phyloP scores from a whole-genome alignment of 2,329 filamentous ascomycete genomes.

The Paramyrothecium roridum region DNA sequence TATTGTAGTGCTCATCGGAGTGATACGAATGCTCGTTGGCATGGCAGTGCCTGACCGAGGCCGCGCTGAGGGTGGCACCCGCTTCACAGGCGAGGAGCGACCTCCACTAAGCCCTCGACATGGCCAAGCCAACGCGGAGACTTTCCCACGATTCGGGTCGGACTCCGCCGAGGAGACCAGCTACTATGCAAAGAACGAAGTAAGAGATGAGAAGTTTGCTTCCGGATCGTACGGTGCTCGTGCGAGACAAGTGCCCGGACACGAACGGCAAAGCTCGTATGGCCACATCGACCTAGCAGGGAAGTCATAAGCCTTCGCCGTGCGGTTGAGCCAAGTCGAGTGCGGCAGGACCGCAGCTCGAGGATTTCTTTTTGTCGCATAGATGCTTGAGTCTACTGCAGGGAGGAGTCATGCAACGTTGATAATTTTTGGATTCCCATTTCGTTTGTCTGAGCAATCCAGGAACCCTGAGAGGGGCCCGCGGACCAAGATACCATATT shows the following conservation, averaged over 20 bases:
- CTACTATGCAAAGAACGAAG: constrained; percentile 9
- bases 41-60: constrained; percentile 58
- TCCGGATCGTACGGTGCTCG: constrained; percentile 17
- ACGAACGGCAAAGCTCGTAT: constrained; percentile 31
- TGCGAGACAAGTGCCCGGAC: constrained; percentile 19
- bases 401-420: constrained; percentile 6
- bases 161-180: constrained; percentile 16
- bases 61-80: constrained; percentile 50
- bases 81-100: constrained; percentile 27
- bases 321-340: constrained; percentile 16
- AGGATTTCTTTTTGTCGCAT: constrained; percentile 14
- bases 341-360: constrained; percentile 21
- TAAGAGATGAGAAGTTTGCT: constrained; percentile 24
- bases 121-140: constrained; percentile 13
- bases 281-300: constrained; percentile 24
- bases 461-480: not conserved
- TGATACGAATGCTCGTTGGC: constrained; percentile 62
- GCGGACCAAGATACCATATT: not conserved
- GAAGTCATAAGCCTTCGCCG: not conserved
- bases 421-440: constrained; percentile 3
- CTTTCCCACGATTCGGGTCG: constrained; percentile 21
- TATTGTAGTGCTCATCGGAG: constrained; percentile 70
- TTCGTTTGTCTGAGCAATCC: not conserved
- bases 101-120: constrained; percentile 20
- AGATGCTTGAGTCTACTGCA: too few species aligned